Evolutionary conservation across 768 basidiomycete genomes (phyloP), one percentile per base, ranked within the genome.

Genomic region (Hygrocybe punicea): DNA sequence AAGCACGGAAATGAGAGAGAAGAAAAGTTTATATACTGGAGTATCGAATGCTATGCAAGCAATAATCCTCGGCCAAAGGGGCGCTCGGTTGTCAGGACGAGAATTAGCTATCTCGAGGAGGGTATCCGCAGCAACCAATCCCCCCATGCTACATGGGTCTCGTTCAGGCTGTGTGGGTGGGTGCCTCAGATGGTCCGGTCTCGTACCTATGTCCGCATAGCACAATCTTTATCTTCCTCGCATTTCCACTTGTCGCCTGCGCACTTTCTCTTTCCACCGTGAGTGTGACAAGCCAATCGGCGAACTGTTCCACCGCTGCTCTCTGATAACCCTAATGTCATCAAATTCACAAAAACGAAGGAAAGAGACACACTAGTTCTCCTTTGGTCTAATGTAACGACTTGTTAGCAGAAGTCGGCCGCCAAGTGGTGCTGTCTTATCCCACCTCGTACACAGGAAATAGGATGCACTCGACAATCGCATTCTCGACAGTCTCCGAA

Each of bases 281-380:
- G 19, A 91, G 72, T n/a, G 84, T 88, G 1, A 91, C 89, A 42
- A 97, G 81, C 95, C 94, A 97, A 66, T 96, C 93, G 7, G 91
- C 84, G 69, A 97, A 95, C 7, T 84, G 83, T 29, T 87, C 81
- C 3, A 93, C 88, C 13, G 94, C 92, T 66, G 85, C 85, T 46
- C 79, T 82, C 92, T 94, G 61, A 56, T 51, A 57, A 56, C 51
- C 54, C 53, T 52, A 11, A 17, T 60, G 48, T 17, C 51, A 45
- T 34, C 54, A 23, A 17, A 16, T 23, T 19, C 14, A 51, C 25
- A 39, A 37, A n/a, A 40, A 19, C 50, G 45, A 55, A 49, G 34
- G 34, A 51, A 40, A 51, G 25, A 24, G 23, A 76, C 84, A 62
- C 66, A 94, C 93, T 70, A 97, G 73, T 55, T 94, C 87, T 44